A percentile compares a stretch with the other conserved stretches of the same genome.
phyloP scores from a whole-genome alignment of 1,284 basidiomycete species.

The Trametes hirsuta region DNA sequence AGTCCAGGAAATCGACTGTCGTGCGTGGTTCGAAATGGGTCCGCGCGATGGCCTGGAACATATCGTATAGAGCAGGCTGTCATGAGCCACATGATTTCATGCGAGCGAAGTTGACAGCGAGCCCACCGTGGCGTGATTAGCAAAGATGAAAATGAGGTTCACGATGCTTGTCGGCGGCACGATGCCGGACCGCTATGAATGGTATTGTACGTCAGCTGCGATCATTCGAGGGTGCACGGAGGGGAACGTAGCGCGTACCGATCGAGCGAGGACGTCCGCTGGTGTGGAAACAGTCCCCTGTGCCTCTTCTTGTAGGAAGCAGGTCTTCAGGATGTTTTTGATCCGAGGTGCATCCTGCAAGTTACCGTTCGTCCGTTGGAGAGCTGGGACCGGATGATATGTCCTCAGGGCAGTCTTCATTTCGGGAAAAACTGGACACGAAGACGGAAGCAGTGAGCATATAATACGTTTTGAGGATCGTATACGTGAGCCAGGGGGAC shows the following conservation, averaged over 20 bases:
- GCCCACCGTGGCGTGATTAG: slow-evolving; percentile 56
- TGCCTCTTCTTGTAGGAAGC: slow-evolving; percentile 31
- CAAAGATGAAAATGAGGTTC: slow-evolving; percentile 63
- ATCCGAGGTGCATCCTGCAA: slow-evolving; percentile 75
- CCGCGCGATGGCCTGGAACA: slow-evolving; percentile 52
- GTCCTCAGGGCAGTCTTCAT: slow-evolving; percentile 73
- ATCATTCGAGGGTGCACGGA: slow-evolving; percentile 12
- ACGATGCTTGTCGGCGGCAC: slow-evolving; percentile 64
- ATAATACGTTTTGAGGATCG: slow-evolving; percentile 1
- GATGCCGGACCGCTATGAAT: slow-evolving; percentile 46
- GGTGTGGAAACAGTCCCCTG: slow-evolving; percentile 31
- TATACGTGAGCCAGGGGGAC: background rate
- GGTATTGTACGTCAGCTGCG: slow-evolving; percentile 21
- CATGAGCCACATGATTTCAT: slow-evolving; percentile 17
- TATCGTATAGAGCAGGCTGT: slow-evolving; percentile 1
- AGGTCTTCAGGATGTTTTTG: slow-evolving; percentile 44
- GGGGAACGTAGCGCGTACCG: slow-evolving; percentile 25
- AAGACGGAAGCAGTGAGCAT: slow-evolving; percentile 1
- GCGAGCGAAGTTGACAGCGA: slow-evolving; percentile 1
- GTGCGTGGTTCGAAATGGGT: slow-evolving; percentile 54
- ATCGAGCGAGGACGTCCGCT: slow-evolving; percentile 32
- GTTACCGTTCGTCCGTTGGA: slow-evolving; percentile 67
- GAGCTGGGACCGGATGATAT: slow-evolving; percentile 71
- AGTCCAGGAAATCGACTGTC: slow-evolving; percentile 61
- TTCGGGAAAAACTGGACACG: slow-evolving; percentile 54